Conservation (phyloP, 805 yeast species). For the Kazachstania kunashirensis region DNA sequence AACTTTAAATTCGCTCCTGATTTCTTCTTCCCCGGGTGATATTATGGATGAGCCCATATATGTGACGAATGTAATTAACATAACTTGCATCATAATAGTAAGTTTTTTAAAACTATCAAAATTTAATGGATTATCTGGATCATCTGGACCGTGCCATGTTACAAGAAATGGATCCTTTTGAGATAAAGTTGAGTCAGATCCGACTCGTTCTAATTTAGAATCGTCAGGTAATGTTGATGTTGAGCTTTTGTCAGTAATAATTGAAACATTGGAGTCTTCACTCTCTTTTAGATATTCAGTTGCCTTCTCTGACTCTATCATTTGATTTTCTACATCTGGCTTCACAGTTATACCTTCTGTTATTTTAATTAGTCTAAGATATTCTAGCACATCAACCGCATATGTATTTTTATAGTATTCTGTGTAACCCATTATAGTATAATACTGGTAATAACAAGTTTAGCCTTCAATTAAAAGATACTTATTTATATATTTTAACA, state of each 20-base stretch:
- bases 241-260: too few species aligned
- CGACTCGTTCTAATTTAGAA: too few species aligned
- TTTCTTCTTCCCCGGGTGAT: conserved; percentile 39
- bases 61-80: conserved; percentile 38
- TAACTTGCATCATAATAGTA: conserved; percentile 32
- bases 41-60: conserved; percentile 49
- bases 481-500: too few species aligned
- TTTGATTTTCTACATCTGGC: background rate
- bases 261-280: too few species aligned
- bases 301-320: too few species aligned
- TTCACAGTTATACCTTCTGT: conserved; percentile 3
- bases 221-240: too few species aligned
- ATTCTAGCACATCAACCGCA: conserved; percentile 17
- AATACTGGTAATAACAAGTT: too few species aligned
- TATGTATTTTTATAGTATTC: conserved; percentile 13
- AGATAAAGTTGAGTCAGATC: too few species aligned
- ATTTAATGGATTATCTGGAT: conserved; percentile 47
- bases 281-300: too few species aligned
- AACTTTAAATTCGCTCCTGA: conserved; percentile 37
- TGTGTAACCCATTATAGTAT: too few species aligned
- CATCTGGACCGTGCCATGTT: conserved; percentile 28
- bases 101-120: conserved; percentile 39
- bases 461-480: too few species aligned
- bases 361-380: conserved; percentile 6
- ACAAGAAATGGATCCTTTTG: conserved; percentile 23